Percentiles rank a stretch among this genome's conserved stretches.
phyloP scores from a whole-genome alignment of 805 yeast species.

The Pichia manshurica region DNA sequence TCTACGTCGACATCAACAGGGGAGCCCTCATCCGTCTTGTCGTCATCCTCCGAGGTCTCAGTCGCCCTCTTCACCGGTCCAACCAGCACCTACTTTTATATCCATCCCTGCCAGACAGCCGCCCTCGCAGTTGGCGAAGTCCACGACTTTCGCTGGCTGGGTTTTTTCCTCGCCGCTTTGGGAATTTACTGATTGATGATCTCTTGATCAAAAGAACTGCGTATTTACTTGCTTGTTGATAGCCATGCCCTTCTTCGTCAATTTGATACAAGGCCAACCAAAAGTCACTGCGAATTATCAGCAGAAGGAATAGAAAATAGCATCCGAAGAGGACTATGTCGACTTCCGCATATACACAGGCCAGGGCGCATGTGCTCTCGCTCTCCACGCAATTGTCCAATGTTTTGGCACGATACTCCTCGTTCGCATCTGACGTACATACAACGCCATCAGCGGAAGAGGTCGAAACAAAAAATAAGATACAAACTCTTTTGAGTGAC shows the following conservation, averaged over 20 bases:
- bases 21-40: too few relatives aligned
- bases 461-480: conserved; percentile 35
- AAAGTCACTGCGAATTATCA: too few relatives aligned
- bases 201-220: too few relatives aligned
- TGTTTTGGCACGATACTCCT: conserved; percentile 46
- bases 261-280: too few relatives aligned
- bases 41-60: background rate
- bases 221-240: too few relatives aligned
- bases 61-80: background rate
- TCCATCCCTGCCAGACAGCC: conserved; percentile 19
- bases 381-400: conserved; percentile 65
- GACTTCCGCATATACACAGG: conserved; percentile 51
- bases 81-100: conserved; percentile 6
- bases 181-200: background rate
- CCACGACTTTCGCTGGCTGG: background rate
- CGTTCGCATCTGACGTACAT: conserved; percentile 38
- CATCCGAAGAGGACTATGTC: conserved; percentile 12
- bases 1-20: background rate
- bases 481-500: conserved; percentile 47
- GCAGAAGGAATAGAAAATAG: too few relatives aligned
- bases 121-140: background rate
- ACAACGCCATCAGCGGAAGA: conserved; percentile 48
- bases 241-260: too few relatives aligned
- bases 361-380: conserved; percentile 61
- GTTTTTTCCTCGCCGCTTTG: background rate